A percentile compares a stretch with the other conserved stretches of the same genome.
Evolutionary conservation across 2,329 filamentous ascomycete genomes (phyloP).

Genomic region (Apiospora marii): DNA sequence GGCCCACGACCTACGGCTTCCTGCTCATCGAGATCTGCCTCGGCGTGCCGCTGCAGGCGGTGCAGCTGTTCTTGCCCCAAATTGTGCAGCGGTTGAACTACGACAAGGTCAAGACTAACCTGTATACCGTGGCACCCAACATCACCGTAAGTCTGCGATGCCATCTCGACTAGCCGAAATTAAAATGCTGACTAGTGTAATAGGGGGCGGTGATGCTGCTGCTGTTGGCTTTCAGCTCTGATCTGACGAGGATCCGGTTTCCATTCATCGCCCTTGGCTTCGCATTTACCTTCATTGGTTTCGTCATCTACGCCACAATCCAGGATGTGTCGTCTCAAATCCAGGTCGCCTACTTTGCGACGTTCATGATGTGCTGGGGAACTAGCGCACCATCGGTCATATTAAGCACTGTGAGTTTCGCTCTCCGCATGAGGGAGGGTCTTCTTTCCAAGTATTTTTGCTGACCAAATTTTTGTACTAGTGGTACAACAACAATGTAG

Average conservation of each 20-base stretch:
- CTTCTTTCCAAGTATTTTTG: slow-evolving; percentile 13
- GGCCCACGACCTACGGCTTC: slow-evolving; percentile 58
- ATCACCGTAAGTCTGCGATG: slow-evolving; percentile 50
- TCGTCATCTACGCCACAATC: slow-evolving; percentile 80
- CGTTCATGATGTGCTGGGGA: slow-evolving; percentile 86
- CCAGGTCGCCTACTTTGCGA: slow-evolving; percentile 76
- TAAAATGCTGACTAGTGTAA: neutral
- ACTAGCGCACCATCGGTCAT: slow-evolving; percentile 78
- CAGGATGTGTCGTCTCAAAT: slow-evolving; percentile 65
- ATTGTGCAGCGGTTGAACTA: slow-evolving; percentile 60
- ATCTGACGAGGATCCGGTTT: slow-evolving; percentile 70
- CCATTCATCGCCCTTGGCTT: slow-evolving; percentile 80
- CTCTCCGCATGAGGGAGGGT: too few species aligned
- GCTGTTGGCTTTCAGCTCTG: slow-evolving; percentile 75
- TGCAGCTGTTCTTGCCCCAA: slow-evolving; percentile 62
- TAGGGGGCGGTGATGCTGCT: slow-evolving; percentile 75
- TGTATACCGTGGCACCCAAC: slow-evolving; percentile 85
- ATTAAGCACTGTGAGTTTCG: slow-evolving; percentile 47
- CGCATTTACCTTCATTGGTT: slow-evolving; percentile 76
- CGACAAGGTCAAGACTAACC: slow-evolving; percentile 69
- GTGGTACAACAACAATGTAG: slow-evolving; percentile 86
- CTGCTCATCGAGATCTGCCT: slow-evolving; percentile 64
- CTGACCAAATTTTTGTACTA: neutral
- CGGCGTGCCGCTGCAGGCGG: slow-evolving; percentile 65
- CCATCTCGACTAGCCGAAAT: too few species aligned